These are phyloP conservation scores for Salix udensis DNA, from an alignment of 345 rosid species.

Conservation along the genomic window DNA sequence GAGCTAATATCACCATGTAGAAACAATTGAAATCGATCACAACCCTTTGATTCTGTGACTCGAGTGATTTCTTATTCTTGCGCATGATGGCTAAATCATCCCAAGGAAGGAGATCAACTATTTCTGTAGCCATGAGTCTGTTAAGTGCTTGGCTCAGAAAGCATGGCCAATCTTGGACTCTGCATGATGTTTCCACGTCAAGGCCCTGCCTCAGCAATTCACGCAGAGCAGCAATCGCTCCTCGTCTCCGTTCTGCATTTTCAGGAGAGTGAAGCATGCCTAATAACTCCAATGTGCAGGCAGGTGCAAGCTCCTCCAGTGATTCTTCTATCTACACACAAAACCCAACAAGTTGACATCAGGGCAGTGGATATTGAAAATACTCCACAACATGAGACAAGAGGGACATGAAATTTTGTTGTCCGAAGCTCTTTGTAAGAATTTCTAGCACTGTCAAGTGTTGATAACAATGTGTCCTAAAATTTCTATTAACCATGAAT, in stretches of 20 bases:
- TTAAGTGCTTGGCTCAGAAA: constrained; percentile 72
- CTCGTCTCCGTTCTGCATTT: constrained; percentile 73
- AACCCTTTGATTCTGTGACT: constrained; percentile 88
- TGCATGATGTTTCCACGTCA: constrained; percentile 76
- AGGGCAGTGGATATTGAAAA: neutral
- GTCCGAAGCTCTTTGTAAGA: neutral
- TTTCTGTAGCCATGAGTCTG: constrained; percentile 77
- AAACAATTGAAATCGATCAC: constrained; percentile 77
- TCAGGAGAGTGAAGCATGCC: constrained; percentile 78
- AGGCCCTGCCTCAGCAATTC: constrained; percentile 92
- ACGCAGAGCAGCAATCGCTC: constrained; percentile 85
- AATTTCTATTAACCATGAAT: neutral
- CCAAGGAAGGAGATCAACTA: constrained; percentile 92
- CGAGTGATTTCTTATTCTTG: constrained; percentile 87
- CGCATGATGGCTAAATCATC: constrained; percentile 58
- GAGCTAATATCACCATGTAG: constrained; percentile 68
- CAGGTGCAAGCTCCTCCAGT: constrained; percentile 97
- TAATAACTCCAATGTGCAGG: constrained; percentile 89
- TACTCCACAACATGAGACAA: neutral
- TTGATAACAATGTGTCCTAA: neutral
- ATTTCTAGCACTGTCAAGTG: neutral
- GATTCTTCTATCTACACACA: constrained; percentile 85
- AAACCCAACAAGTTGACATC: constrained; percentile 3
- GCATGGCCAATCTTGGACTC: constrained; percentile 85
- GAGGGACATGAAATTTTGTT: neutral